Evolutionary conservation across 805 yeast genomes (phyloP).

Genomic region (Saccharomyces mikatae): DNA sequence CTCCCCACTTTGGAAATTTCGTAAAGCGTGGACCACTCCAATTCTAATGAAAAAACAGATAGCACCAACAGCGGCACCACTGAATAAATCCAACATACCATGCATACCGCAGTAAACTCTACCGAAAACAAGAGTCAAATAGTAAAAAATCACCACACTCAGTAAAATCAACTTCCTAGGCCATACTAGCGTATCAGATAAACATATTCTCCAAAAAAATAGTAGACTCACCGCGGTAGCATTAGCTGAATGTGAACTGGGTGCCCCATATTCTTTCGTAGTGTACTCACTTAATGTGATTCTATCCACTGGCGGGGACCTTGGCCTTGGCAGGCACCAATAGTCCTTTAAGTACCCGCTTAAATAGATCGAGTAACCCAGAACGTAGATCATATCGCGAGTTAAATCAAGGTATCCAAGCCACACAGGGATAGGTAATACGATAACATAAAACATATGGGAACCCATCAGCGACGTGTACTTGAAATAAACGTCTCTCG

Average conservation of each 20-base stretch:
- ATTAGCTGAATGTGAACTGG: slow-evolving; percentile 87
- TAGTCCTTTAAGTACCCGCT: slow-evolving; percentile 78
- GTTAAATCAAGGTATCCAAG: slow-evolving; percentile 52
- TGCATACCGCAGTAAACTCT: slow-evolving; percentile 97
- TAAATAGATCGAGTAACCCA: slow-evolving; percentile 49
- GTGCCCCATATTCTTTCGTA: slow-evolving; percentile 90
- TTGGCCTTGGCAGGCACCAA: slow-evolving; percentile 85
- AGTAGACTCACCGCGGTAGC: slow-evolving; percentile 75
- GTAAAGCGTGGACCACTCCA: slow-evolving; percentile 34
- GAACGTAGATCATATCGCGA: slow-evolving; percentile 64
- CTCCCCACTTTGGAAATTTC: slow-evolving; percentile 17
- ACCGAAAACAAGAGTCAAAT: slow-evolving; percentile 62
- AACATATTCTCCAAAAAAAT: slow-evolving; percentile 26
- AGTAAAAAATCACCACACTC: slow-evolving; percentile 38
- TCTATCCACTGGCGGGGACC: slow-evolving; percentile 84
- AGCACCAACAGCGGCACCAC: slow-evolving; percentile 61
- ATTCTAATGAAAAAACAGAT: slow-evolving; percentile 42
- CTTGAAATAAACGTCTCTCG: slow-evolving; percentile 70
- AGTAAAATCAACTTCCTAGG: slow-evolving; percentile 7
- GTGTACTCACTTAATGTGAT: slow-evolving; percentile 86
- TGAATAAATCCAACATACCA: slow-evolving; percentile 68
- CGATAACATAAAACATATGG: slow-evolving; percentile 85
- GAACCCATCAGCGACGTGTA: slow-evolving; percentile 86
- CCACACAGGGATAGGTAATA: slow-evolving; percentile 85
- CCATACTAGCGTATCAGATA: slow-evolving; percentile 1